A percentile compares a stretch with the other conserved stretches of the same genome.
phyloP scores from a whole-genome alignment of 1,139 yeast genomes.

The Taphrina confusa region DNA sequence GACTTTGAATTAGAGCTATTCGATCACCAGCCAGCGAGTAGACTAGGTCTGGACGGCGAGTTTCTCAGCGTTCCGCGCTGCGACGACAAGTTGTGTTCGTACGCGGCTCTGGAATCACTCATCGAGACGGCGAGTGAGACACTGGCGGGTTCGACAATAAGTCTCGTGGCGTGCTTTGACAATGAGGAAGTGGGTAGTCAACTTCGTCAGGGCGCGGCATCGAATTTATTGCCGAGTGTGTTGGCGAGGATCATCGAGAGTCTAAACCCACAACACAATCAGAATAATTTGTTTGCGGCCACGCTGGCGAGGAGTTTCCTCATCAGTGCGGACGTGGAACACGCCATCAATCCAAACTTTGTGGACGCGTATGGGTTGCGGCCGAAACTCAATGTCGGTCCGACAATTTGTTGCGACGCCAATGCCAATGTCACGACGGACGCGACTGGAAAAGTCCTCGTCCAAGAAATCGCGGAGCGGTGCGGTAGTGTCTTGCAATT shows the following conservation, averaged over 20 bases:
- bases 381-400: slow-evolving; percentile 83
- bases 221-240: slow-evolving; percentile 79
- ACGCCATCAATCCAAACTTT: slow-evolving; percentile 94
- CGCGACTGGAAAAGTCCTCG: slow-evolving; percentile 79
- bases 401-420: slow-evolving; percentile 90
- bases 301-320: slow-evolving; percentile 74
- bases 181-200: slow-evolving; percentile 94
- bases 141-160: slow-evolving; percentile 55
- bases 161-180: slow-evolving; percentile 78
- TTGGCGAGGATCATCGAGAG: slow-evolving; percentile 39
- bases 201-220: slow-evolving; percentile 95
- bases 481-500: slow-evolving; percentile 56
- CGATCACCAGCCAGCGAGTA: slow-evolving; percentile 76
- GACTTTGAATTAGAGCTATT: slow-evolving; percentile 85
- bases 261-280: slow-evolving; percentile 36
- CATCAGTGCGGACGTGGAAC: slow-evolving; percentile 94
- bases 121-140: slow-evolving; percentile 53
- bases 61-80: slow-evolving; percentile 88
- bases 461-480: slow-evolving; percentile 58
- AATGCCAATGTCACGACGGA: slow-evolving; percentile 94
- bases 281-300: slow-evolving; percentile 17
- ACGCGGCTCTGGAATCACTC: slow-evolving; percentile 69
- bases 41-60: slow-evolving; percentile 89
- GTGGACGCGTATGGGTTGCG: slow-evolving; percentile 69
- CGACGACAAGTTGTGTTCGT: slow-evolving; percentile 61